Percentiles rank a stretch among this genome's conserved stretches.
phyloP scores from a whole-genome alignment of 2,329 filamentous ascomycete genomes.

The Pestalotiopsis sp. region DNA sequence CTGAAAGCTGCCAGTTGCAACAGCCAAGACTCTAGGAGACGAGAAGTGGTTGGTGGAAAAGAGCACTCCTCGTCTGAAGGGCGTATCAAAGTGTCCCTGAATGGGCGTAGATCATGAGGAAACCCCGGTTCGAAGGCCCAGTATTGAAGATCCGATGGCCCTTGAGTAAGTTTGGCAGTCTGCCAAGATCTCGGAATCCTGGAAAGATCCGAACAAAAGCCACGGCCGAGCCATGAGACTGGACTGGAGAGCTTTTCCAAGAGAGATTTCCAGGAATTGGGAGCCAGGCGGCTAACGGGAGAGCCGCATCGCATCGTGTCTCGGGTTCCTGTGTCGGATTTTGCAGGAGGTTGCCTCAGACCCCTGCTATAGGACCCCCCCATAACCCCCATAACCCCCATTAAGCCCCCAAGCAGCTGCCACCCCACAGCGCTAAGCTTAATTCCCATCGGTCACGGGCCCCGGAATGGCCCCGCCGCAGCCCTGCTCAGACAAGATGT shows the following conservation, averaged over 20 bases:
- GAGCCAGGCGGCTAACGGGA: background rate
- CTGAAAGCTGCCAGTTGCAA: background rate
- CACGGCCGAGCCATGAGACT: background rate
- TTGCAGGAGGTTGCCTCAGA: conserved; percentile 8
- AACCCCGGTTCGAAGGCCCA: background rate
- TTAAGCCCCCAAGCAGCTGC: background rate
- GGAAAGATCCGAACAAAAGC: background rate
- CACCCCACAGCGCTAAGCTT: conserved; percentile 5
- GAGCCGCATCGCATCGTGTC: conserved; percentile 11
- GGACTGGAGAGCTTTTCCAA: background rate
- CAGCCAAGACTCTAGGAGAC: background rate
- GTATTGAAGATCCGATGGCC: background rate
- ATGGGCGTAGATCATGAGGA: background rate
- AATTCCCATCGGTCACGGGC: background rate
- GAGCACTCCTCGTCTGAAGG: conserved; percentile 5
- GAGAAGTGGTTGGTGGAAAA: conserved; percentile 7
- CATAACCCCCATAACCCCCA: too few species aligned
- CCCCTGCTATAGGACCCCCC: background rate
- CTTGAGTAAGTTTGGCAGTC: background rate
- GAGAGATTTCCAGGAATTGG: background rate
- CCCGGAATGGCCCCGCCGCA: background rate
- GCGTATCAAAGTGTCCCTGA: conserved; percentile 1
- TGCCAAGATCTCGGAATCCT: conserved; percentile 1
- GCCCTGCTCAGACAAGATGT: background rate
- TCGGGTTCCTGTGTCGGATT: conserved; percentile 8